A percentile compares a stretch with the other conserved stretches of the same genome.
These are phyloP conservation scores for Aspergillus chevalieri DNA, from an alignment of 2,329 filamentous ascomycete species.

Conservation along the genomic window DNA sequence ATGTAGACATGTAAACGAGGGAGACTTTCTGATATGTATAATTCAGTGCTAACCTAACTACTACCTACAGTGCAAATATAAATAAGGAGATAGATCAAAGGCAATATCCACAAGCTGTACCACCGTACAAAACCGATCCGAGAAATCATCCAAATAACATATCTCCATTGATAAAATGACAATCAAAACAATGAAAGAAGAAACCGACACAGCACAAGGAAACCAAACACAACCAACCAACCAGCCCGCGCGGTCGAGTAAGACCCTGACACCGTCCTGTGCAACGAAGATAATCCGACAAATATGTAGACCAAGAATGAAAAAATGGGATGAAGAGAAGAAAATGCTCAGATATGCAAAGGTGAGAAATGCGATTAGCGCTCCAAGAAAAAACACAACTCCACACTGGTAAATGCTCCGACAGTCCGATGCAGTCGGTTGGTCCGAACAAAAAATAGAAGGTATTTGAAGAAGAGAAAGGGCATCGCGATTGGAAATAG, in stretches of 20 bases:
- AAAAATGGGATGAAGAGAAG: not conserved
- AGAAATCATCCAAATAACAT: not conserved
- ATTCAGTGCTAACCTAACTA: too few relatives aligned
- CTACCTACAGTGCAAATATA: too few relatives aligned
- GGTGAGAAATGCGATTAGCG: not conserved
- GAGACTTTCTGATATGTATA: too few relatives aligned
- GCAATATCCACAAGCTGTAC: too few relatives aligned
- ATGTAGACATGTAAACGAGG: too few relatives aligned
- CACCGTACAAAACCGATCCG: too few relatives aligned
- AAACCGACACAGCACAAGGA: not conserved
- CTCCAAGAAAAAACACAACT: constrained; percentile 1
- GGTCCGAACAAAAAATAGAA: not conserved
- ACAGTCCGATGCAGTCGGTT: not conserved
- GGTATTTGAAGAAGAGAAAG: not conserved
- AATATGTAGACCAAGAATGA: constrained; percentile 7
- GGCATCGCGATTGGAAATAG: not conserved
- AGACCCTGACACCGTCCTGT: not conserved
- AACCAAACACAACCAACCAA: constrained; percentile 10
- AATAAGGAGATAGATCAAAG: too few relatives aligned
- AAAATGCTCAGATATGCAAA: constrained; percentile 1
- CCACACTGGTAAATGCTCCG: constrained; percentile 1
- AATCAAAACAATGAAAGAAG: not conserved
- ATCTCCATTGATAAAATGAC: not conserved
- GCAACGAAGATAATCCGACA: constrained; percentile 7
- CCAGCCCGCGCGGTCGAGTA: not conserved